These are phyloP conservation scores for Penicilliopsis zonata DNA, from an alignment of 495 filamentous ascomycete species.

Conservation along the genomic window DNA sequence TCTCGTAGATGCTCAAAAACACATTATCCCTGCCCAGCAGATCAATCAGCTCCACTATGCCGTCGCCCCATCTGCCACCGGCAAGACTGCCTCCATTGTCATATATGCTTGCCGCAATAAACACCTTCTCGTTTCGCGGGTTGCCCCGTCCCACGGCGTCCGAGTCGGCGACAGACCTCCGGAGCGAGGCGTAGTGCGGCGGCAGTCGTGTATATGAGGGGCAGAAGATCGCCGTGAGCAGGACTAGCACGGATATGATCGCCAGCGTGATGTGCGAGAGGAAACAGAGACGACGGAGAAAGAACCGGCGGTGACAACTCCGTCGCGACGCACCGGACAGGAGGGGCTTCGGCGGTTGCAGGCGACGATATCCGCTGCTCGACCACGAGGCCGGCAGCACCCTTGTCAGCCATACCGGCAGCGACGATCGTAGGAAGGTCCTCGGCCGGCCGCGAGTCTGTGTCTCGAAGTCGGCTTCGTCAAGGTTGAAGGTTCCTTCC, in stretches of 20 bases:
- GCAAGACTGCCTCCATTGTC: conserved; percentile 48
- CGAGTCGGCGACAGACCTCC: conserved; percentile 19
- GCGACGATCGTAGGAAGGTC: conserved; percentile 9
- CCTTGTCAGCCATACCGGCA: conserved; percentile 16
- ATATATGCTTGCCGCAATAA: conserved; percentile 65
- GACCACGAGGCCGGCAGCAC: conserved; percentile 14
- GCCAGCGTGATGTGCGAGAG: conserved; percentile 49
- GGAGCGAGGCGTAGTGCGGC: conserved; percentile 35
- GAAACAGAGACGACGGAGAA: conserved; percentile 53
- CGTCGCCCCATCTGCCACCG: conserved; percentile 52
- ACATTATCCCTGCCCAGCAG: conserved; percentile 40
- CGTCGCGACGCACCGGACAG: conserved; percentile 14
- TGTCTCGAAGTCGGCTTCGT: conserved; percentile 37
- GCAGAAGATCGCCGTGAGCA: conserved; percentile 38
- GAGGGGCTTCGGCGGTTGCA: conserved; percentile 18
- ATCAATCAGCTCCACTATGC: conserved; percentile 51
- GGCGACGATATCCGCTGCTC: conserved; percentile 21
- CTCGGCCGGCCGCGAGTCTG: conserved; percentile 21
- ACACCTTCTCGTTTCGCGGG: conserved; percentile 51
- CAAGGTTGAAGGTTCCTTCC: conserved; percentile 33
- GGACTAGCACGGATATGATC: conserved; percentile 48
- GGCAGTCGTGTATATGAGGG: conserved; percentile 50
- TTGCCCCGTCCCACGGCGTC: conserved; percentile 46
- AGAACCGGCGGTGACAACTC: conserved; percentile 22
- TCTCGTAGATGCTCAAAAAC: conserved; percentile 53